A percentile compares a stretch with the other conserved stretches of the same genome.
phyloP scores from a whole-genome alignment of 192 early-diverging fungal species.

The Mycoemilia scoparia region DNA sequence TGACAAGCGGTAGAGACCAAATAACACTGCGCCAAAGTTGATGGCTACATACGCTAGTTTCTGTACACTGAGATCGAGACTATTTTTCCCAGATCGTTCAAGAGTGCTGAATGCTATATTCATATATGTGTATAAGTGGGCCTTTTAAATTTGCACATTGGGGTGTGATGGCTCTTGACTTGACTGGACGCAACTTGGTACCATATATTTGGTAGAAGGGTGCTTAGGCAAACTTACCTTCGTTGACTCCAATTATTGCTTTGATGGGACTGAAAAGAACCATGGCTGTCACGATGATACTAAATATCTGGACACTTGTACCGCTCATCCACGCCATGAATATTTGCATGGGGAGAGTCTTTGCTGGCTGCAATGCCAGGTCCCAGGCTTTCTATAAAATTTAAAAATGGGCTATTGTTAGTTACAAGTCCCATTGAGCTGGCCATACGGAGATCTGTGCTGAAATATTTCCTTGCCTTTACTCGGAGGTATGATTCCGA shows the following conservation, averaged over 20 bases:
- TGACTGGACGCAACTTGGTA: neutral
- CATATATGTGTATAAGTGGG: neutral
- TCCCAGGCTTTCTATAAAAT: conserved; percentile 99
- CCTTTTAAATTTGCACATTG: neutral
- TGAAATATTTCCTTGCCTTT: no score
- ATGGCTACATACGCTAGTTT: conserved; percentile 71
- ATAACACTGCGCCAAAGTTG: conserved; percentile 54
- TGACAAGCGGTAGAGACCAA: conserved; percentile 83
- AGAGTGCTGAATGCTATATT: conserved; percentile 62
- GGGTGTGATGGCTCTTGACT: neutral
- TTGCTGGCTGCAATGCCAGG: conserved; percentile 68
- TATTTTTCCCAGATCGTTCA: conserved; percentile 36
- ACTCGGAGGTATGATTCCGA: no score
- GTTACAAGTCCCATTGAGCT: no score
- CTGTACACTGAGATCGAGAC: conserved; percentile 41
- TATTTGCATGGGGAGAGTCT: conserved; percentile 88
- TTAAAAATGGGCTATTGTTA: no score
- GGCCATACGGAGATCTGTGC: no score
- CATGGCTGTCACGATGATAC: conserved; percentile 91
- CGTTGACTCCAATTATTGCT: conserved; percentile 50
- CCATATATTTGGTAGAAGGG: conserved; percentile 29
- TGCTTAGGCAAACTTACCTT: no score
- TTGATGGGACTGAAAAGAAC: conserved; percentile 71
- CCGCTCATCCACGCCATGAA: conserved; percentile 99
- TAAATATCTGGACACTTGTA: conserved; percentile 88